phyloP scores from a whole-genome alignment of 1,139 yeast genomes.

The Saccharomyces hybrid region DNA sequence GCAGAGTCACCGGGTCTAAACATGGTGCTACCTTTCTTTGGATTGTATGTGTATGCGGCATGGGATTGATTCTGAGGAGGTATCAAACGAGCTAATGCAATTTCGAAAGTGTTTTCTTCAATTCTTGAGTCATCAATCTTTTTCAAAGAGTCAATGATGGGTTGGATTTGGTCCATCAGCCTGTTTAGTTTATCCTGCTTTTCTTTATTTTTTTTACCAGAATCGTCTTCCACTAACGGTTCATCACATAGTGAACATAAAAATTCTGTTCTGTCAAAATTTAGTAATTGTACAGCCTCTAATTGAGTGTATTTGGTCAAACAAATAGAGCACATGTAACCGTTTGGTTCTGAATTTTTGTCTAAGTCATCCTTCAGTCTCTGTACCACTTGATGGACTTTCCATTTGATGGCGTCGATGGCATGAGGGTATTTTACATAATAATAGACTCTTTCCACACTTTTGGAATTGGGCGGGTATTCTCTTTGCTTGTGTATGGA shows the following conservation, averaged over 20 bases:
- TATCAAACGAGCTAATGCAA: constrained; percentile 65
- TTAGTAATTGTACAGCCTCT: constrained; percentile 76
- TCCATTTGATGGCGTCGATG: constrained; percentile 93
- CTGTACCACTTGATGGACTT: constrained; percentile 79
- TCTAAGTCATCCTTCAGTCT: constrained; percentile 72
- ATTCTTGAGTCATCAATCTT: constrained; percentile 78
- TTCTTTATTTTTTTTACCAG: constrained; percentile 71
- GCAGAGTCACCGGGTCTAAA: constrained; percentile 33
- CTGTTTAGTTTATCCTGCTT: constrained; percentile 77
- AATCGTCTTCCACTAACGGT: constrained; percentile 74
- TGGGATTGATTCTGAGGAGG: constrained; percentile 72
- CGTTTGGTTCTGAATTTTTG: constrained; percentile 83
- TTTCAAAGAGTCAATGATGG: constrained; percentile 74
- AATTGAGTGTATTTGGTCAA: constrained; percentile 70
- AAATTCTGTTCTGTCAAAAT: constrained; percentile 74
- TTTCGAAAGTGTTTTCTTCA: constrained; percentile 83
- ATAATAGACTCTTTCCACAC: constrained; percentile 69
- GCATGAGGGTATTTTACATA: constrained; percentile 88
- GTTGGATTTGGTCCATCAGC: constrained; percentile 84
- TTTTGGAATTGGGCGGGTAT: constrained; percentile 65
- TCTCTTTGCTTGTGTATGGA: constrained; percentile 70
- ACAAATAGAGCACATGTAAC: constrained; percentile 85
- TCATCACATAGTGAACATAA: constrained; percentile 80
- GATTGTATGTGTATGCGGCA: constrained; percentile 53
- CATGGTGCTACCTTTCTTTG: constrained; percentile 36